Evolutionary conservation across 2,329 filamentous ascomycete species (phyloP).

Genomic region (Aspergillus pseudoglaucus): DNA sequence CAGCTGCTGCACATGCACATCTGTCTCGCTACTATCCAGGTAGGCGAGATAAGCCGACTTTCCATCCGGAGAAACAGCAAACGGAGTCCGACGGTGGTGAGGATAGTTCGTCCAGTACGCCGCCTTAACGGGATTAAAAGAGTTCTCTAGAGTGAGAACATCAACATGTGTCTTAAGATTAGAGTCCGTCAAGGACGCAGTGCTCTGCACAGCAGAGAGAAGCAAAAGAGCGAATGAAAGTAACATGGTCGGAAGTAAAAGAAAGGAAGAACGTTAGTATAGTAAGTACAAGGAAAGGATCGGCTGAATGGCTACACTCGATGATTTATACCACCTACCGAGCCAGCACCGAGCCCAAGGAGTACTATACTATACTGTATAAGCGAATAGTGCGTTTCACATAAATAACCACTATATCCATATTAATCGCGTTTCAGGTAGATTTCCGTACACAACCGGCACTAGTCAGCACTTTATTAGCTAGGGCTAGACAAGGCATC

Average conservation of each 20-base stretch:
- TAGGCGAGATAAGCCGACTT: slow-evolving; percentile 56
- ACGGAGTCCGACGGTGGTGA: slow-evolving; percentile 57
- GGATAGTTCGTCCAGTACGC: slow-evolving; percentile 56
- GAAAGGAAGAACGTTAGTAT: no score
- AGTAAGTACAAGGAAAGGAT: no score
- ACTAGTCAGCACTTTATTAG: no score
- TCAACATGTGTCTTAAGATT: slow-evolving; percentile 36
- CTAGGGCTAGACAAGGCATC: no score
- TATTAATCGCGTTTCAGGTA: no score
- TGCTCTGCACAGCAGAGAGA: slow-evolving; percentile 20
- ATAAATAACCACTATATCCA: no score
- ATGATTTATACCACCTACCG: no score
- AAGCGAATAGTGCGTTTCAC: no score
- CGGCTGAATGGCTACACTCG: no score
- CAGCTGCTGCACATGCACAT: slow-evolving; percentile 53
- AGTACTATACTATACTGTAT: no score
- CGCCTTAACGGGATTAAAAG: slow-evolving; percentile 53
- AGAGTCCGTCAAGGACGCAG: slow-evolving; percentile 14
- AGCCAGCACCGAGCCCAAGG: no score
- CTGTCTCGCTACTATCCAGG: slow-evolving; percentile 50
- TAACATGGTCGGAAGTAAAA: slow-evolving; percentile 11
- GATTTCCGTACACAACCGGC: no score
- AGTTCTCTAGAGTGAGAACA: slow-evolving; percentile 42
- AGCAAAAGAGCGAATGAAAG: slow-evolving; percentile 17
- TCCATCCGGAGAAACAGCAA: slow-evolving; percentile 56